A percentile compares a stretch with the other conserved stretches of the same genome.
Evolutionary conservation across 306 rosid species (phyloP).

Genomic region (Vigna radiata): DNA sequence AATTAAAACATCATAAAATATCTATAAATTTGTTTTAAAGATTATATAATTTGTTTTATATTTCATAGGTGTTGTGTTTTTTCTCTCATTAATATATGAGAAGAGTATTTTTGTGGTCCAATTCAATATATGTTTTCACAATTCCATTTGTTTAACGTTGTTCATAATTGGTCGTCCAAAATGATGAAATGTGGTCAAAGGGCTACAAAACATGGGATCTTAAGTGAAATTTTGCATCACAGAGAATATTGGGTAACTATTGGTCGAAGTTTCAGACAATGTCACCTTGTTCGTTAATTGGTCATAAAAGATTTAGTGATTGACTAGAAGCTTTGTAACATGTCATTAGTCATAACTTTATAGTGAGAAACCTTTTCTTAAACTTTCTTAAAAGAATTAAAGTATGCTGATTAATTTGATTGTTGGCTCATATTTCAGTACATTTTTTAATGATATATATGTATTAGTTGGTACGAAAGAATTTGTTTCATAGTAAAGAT

Average conservation of each 20-base stretch:
- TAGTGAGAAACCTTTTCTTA: not conserved
- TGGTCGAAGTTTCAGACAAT: conserved; percentile 34
- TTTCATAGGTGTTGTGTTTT: no score
- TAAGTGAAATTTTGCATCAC: conserved; percentile 37
- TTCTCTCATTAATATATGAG: no score
- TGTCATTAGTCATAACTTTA: not conserved
- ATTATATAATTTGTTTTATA: no score
- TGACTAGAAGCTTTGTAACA: not conserved
- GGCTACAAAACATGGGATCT: conserved; percentile 42
- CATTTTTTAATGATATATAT: not conserved
- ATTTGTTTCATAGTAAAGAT: not conserved
- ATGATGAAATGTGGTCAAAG: conserved; percentile 56
- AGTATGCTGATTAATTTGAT: not conserved
- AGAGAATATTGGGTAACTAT: conserved; percentile 39
- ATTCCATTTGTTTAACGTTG: conserved; percentile 38
- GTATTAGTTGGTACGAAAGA: conserved; percentile 13
- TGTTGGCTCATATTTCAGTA: not conserved
- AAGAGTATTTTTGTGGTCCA: conserved; percentile 28
- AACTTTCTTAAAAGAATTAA: not conserved
- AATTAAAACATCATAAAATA: no score
- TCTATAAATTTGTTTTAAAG: no score
- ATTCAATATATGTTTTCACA: conserved; percentile 35
- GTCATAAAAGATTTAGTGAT: conserved; percentile 35
- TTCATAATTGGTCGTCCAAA: conserved; percentile 52
- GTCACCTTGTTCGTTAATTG: conserved; percentile 19